Evolutionary conservation across 2,329 filamentous ascomycete genomes (phyloP), one percentile per base, ranked within the genome.

Genomic region (Elsinoe perseae): DNA sequence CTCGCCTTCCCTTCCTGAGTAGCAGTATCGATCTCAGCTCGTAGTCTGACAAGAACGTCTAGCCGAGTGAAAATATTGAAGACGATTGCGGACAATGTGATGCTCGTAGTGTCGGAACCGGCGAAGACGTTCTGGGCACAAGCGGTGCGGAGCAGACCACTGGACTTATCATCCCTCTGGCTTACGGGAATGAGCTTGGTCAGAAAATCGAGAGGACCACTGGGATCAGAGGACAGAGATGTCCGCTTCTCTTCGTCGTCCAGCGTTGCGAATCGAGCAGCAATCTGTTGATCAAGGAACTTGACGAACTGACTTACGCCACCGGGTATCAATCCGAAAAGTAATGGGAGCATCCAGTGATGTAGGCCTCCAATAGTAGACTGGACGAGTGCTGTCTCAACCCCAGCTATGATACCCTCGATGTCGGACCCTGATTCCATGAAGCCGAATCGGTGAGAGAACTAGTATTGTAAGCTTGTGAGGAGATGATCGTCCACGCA

Each of bases 211-310:
- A 42, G 7, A 20, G 38, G 38, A 18, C 38, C 38, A 18, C 21
- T 18, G 7, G 38, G 38, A 21, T 42, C 38, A 12, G 66, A 80
- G 67, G 14, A 78, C 68, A 2, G 80, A 74, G 0, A 80, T 70
- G 1, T 80, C 67, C 21, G 79, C 73, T 62, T 81, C 76, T 61
- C 76, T 77, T 67, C 80, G 75, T 60, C 77, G 77, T 3, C 78
- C 73, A 54, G 76, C 66, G 25, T 76, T 70, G 0, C 80, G 65
- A 0, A 76, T 75, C 56, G 75, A 67, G 12, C 72, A 75, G 0
- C 63, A 56, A 82, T 74, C 1, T 82, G 70, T 23, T 72, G 71
- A 60, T 83, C 80, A 3, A 79, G 76, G 65, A 81, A 82, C 10
- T 2, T 23, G 2, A 43, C 9, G 4, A 43, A 23, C 18, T 20